Conservation (phyloP, 2,329 filamentous ascomycete genomes). For the Fusarium sambucinum region DNA sequence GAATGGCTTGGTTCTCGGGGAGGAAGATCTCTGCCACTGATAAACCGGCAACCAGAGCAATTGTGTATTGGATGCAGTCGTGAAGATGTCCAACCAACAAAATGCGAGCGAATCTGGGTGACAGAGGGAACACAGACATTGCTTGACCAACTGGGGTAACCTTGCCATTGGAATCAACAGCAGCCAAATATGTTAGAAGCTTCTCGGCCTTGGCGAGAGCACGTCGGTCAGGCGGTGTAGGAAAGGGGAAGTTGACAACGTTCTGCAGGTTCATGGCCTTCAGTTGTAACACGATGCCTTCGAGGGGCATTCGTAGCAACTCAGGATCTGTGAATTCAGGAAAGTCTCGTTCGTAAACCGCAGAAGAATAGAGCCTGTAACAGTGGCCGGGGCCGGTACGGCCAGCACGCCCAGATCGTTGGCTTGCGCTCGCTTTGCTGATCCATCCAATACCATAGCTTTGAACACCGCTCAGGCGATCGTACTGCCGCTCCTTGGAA, state of each 20-base stretch:
- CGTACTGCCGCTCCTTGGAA: constrained; percentile 91
- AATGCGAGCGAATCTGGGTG: constrained; percentile 91
- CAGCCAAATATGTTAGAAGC: constrained; percentile 86
- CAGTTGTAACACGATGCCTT: constrained; percentile 91
- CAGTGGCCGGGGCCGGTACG: constrained; percentile 96
- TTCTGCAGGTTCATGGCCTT: constrained; percentile 94
- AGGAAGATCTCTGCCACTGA: constrained; percentile 91
- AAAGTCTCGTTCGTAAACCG: constrained; percentile 92
- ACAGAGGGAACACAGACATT: constrained; percentile 89
- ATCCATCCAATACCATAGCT: constrained; percentile 97
- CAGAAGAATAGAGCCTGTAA: constrained; percentile 93
- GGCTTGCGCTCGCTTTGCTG: constrained; percentile 94
- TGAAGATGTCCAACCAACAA: constrained; percentile 88
- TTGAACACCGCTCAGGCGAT: constrained; percentile 89
- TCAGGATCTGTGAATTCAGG: constrained; percentile 88
- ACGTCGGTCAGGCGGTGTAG: constrained; percentile 83
- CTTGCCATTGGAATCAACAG: constrained; percentile 76
- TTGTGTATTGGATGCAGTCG: constrained; percentile 84
- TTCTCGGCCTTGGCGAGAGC: constrained; percentile 87
- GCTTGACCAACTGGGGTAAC: constrained; percentile 84
- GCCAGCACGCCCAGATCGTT: constrained; percentile 92
- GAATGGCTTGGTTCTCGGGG: constrained; percentile 80
- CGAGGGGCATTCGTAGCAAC: constrained; percentile 89
- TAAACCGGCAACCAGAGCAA: constrained; percentile 88
- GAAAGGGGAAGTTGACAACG: constrained; percentile 95